These are phyloP conservation scores for Hawksworthiomyces lignivorus DNA, from an alignment of 2,329 filamentous ascomycete species.

Conservation along the genomic window DNA sequence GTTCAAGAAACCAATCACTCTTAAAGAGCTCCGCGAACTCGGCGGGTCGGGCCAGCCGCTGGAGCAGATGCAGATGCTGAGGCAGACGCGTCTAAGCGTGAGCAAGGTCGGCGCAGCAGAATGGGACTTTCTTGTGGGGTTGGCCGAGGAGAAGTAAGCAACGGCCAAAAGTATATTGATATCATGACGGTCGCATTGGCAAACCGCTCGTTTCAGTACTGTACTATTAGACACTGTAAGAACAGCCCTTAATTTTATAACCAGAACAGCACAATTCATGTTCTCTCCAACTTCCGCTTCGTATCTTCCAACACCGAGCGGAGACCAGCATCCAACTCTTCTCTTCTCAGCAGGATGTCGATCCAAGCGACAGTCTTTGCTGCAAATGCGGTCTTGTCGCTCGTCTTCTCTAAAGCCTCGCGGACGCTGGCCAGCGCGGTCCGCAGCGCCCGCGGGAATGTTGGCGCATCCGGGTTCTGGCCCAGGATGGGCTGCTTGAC, in stretches of 20 bases:
- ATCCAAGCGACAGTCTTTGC: conserved; percentile 48
- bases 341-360: conserved; percentile 39
- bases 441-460: conserved; percentile 66
- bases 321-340: conserved; percentile 49
- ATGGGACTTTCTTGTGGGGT: conserved; percentile 54
- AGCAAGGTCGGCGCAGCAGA: conserved; percentile 56
- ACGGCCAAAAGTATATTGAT: too few relatives aligned
- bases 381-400: conserved; percentile 37
- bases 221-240: neutral
- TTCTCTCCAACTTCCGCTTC: conserved; percentile 27
- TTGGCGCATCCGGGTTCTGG: conserved; percentile 52
- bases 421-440: conserved; percentile 57
- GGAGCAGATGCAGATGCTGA: conserved; percentile 74
- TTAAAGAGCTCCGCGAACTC: conserved; percentile 64
- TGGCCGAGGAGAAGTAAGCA: conserved; percentile 39
- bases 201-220: neutral
- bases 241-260: too few relatives aligned
- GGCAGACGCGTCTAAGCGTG: conserved; percentile 75
- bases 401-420: conserved; percentile 35
- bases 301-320: conserved; percentile 48
- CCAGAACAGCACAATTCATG: conserved; percentile 4
- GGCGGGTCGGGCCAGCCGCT: conserved; percentile 48
- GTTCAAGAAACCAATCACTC: conserved; percentile 61
- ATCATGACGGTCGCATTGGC: too few relatives aligned
- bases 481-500: conserved; percentile 64